A percentile compares a stretch with the other conserved stretches of the same genome.
Conservation (phyloP, 352 stramenopile genomes). For the Phytophthora pseudosyringae region DNA sequence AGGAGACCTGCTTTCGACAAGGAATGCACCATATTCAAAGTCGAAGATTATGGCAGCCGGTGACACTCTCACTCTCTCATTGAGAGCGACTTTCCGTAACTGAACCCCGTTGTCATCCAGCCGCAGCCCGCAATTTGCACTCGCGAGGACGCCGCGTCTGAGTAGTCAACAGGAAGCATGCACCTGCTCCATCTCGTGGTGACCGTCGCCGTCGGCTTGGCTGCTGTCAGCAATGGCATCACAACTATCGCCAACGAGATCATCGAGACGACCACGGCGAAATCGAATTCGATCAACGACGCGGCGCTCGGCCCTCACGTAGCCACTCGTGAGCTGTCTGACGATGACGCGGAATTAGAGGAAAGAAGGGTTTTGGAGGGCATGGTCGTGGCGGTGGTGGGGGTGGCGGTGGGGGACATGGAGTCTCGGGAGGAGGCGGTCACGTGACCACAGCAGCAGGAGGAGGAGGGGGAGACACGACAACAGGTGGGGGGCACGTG, state of each 20-base stretch:
- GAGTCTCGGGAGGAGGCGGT: not conserved
- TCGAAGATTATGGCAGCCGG: too few species aligned
- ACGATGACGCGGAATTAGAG: not conserved
- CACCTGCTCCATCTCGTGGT: slow-evolving; percentile 7
- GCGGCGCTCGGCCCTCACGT: not conserved
- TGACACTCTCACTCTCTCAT: too few species aligned
- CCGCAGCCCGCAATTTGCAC: slow-evolving; percentile 3
- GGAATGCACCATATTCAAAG: not conserved
- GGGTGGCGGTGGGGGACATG: slow-evolving; percentile 3
- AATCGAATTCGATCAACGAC: slow-evolving; percentile 1
- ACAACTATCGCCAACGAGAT: not conserved
- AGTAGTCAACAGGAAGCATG: slow-evolving; percentile 1
- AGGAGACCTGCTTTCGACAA: too few species aligned
- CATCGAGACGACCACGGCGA: not conserved
- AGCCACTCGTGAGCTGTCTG: not conserved
- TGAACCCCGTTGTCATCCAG: not conserved
- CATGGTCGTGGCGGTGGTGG: too few species aligned
- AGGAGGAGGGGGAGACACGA: too few species aligned
- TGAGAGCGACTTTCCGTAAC: too few species aligned
- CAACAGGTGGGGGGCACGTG: not conserved
- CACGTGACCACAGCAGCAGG: not conserved
- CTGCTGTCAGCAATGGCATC: slow-evolving; percentile 1
- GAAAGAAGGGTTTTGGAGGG: not conserved
- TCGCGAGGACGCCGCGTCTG: not conserved
- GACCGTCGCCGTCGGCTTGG: not conserved